phyloP scores from a whole-genome alignment of 345 rosid species.

The Sonneratia caseolaris region DNA sequence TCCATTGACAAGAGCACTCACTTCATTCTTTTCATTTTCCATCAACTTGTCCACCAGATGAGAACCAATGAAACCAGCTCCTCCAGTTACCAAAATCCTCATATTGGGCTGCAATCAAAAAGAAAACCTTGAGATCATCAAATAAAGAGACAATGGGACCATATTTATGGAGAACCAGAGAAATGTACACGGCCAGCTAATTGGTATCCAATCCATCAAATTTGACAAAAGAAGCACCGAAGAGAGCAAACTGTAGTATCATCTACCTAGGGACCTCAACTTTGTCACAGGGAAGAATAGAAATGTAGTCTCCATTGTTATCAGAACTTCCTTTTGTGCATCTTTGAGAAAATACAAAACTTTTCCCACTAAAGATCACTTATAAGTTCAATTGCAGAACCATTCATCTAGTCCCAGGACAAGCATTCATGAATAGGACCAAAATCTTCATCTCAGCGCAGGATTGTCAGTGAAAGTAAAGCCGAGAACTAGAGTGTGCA shows the following conservation, averaged over 20 bases:
- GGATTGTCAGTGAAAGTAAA: too few species aligned
- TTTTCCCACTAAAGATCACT: not conserved
- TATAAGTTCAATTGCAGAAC: not conserved
- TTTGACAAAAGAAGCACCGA: not conserved
- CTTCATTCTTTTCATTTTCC: conserved; percentile 83
- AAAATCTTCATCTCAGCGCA: too few species aligned
- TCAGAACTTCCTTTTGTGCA: not conserved
- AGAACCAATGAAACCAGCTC: conserved; percentile 98
- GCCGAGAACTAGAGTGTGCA: too few species aligned
- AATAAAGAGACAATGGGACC: too few species aligned
- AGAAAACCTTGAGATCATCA: not conserved
- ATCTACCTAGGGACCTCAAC: not conserved
- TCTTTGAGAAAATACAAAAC: not conserved
- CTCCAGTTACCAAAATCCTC: conserved; percentile 91
- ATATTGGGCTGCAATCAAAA: conserved; percentile 60
- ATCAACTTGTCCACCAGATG: conserved; percentile 87
- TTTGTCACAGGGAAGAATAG: not conserved
- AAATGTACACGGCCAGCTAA: too few species aligned
- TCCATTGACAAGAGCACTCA: conserved; percentile 3
- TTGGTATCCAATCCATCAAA: too few species aligned
- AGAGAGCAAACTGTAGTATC: not conserved
- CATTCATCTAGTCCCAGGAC: not conserved
- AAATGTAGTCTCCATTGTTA: not conserved
- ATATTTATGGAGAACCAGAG: too few species aligned
- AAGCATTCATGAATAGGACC: too few species aligned